Percentiles rank a stretch among this genome's conserved stretches.
These are phyloP conservation scores for Hypomontagnella submonticulosa DNA, from an alignment of 495 filamentous ascomycete species.

Conservation along the genomic window DNA sequence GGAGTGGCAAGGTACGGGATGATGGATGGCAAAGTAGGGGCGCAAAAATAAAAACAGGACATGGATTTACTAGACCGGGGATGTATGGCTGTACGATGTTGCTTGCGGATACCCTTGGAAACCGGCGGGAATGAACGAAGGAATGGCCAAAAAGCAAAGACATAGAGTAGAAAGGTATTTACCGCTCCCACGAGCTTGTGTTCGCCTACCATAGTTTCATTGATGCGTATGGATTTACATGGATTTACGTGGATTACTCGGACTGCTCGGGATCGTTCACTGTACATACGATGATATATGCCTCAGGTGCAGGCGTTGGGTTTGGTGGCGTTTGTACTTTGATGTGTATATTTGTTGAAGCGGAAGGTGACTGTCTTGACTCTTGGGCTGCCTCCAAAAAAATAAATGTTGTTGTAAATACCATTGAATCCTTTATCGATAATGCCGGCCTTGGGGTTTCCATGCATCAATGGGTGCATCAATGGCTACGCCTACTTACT, in stretches of 20 bases:
- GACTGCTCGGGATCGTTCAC: constrained; percentile 3
- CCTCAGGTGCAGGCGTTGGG: background rate
- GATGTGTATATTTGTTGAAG: constrained; percentile 1
- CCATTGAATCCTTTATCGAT: no score
- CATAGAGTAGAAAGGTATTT: constrained; percentile 44
- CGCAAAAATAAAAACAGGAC: constrained; percentile 33
- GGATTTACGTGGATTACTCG: constrained; percentile 17
- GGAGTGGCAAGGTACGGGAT: constrained; percentile 30
- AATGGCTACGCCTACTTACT: no score
- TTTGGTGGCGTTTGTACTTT: background rate
- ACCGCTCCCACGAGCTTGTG: constrained; percentile 39
- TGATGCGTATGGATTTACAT: constrained; percentile 8
- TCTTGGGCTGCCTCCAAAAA: constrained; percentile 6
- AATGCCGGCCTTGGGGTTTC: no score
- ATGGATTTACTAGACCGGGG: constrained; percentile 39
- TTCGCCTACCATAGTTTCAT: constrained; percentile 21
- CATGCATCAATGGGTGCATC: no score
- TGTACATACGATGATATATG: constrained; percentile 11
- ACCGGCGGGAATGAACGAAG: constrained; percentile 33
- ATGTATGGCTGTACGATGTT: constrained; percentile 49
- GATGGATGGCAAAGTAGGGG: constrained; percentile 35
- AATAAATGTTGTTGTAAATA: background rate
- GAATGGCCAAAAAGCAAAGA: constrained; percentile 33
- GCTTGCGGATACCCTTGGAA: constrained; percentile 48
- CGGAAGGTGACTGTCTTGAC: background rate